A percentile compares a stretch with the other conserved stretches of the same genome.
Evolutionary conservation across 768 basidiomycete species (phyloP).

Genomic region (Suillus variegatus): DNA sequence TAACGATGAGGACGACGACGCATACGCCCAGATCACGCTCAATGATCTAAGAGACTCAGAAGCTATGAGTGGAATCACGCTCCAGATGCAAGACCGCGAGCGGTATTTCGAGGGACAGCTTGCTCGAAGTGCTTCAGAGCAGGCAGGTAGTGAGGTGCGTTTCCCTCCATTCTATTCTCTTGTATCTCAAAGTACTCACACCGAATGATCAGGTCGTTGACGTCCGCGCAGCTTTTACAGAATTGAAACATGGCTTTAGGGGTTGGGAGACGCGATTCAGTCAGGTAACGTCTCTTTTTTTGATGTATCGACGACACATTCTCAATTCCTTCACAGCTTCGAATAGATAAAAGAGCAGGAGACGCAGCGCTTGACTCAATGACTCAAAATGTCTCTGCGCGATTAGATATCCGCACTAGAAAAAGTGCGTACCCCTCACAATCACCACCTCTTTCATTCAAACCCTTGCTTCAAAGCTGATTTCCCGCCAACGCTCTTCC

Average conservation of each 20-base stretch:
- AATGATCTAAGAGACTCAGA: constrained; percentile 82
- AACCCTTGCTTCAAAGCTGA: constrained; percentile 50
- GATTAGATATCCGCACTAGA: constrained; percentile 63
- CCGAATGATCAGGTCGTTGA: constrained; percentile 42
- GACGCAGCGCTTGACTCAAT: constrained; percentile 71
- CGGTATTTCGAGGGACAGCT: constrained; percentile 78
- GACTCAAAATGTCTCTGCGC: constrained; percentile 78
- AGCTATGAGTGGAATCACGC: constrained; percentile 62
- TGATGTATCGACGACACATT: background rate
- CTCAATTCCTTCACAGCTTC: constrained; percentile 45
- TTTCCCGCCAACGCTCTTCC: constrained; percentile 75
- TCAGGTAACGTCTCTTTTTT: constrained; percentile 44
- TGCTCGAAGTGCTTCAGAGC: constrained; percentile 30
- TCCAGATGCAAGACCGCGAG: constrained; percentile 87
- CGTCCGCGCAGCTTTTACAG: constrained; percentile 46
- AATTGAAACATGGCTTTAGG: constrained; percentile 46
- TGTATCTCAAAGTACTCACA: background rate
- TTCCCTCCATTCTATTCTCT: constrained; percentile 1
- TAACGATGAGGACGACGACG: constrained; percentile 41
- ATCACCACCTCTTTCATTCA: background rate
- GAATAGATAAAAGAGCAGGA: constrained; percentile 64
- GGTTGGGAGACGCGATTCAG: constrained; percentile 61
- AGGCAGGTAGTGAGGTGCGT: constrained; percentile 34
- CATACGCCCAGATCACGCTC: constrained; percentile 69
- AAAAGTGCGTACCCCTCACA: constrained; percentile 51